Evolutionary conservation across 164 flowering plant species (phyloP).

Genomic region (Kalanchoe fedtschenkoi): DNA sequence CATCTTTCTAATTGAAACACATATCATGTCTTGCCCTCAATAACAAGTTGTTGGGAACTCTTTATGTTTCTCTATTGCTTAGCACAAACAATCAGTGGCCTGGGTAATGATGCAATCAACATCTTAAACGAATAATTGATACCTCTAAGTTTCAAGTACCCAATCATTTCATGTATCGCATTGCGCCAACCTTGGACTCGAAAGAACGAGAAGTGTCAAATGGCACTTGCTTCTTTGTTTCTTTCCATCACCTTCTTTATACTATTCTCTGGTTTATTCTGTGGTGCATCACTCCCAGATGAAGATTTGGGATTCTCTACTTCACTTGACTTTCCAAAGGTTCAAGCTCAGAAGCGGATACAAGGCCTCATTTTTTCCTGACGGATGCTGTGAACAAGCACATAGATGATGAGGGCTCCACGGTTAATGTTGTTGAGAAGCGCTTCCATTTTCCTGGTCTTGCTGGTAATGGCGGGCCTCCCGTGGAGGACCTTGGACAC

Average conservation of each 20-base stretch:
- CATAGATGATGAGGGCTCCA: not conserved
- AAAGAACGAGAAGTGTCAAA: not conserved
- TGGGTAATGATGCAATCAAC: not conserved
- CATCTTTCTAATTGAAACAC: not conserved
- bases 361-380: slow-evolving; percentile 13
- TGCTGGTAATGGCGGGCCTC: slow-evolving; percentile 11
- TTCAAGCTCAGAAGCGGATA: slow-evolving; percentile 22
- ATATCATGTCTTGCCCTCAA: not conserved
- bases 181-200: not conserved
- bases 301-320: slow-evolving; percentile 5
- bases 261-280: not conserved
- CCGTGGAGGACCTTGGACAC: slow-evolving; percentile 30
- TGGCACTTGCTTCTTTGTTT: not conserved
- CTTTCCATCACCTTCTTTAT: not conserved
- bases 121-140: not conserved
- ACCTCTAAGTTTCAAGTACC: not conserved
- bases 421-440: slow-evolving; percentile 20
- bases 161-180: not conserved
- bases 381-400: slow-evolving; percentile 13
- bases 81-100: not conserved
- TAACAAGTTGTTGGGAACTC: not conserved
- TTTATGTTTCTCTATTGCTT: not conserved
- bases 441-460: slow-evolving; percentile 13
- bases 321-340: slow-evolving; percentile 11
- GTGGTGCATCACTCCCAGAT: slow-evolving; percentile 9